A percentile compares a stretch with the other conserved stretches of the same genome.
Conservation (phyloP, 139 green algal genomes). For the Micractinium conductrix region DNA sequence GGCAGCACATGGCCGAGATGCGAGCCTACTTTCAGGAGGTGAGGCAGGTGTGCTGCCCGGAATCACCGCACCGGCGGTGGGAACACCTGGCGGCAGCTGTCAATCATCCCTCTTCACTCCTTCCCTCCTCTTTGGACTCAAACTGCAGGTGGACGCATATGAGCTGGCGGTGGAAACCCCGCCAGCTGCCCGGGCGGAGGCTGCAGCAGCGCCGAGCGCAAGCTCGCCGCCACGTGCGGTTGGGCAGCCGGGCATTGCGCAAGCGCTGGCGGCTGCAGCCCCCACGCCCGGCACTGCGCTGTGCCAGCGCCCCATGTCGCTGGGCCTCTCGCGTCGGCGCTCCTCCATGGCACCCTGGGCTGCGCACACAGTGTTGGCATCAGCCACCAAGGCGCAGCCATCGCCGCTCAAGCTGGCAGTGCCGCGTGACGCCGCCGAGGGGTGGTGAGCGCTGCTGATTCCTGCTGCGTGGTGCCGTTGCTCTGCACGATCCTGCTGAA, state of each 20-base stretch:
- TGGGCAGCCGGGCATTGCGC: neutral
- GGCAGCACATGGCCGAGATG: conserved; percentile 36
- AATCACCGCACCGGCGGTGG: too few relatives aligned
- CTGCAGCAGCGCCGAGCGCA: neutral
- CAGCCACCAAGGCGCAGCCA: conserved; percentile 15
- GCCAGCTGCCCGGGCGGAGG: neutral
- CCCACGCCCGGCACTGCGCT: neutral
- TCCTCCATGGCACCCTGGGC: conserved; percentile 34
- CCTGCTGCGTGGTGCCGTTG: neutral
- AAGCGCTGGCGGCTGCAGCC: conserved; percentile 9
- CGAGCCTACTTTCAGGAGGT: conserved; percentile 41
- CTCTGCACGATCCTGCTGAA: too few relatives aligned
- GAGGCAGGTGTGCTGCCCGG: too few relatives aligned
- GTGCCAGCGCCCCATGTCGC: conserved; percentile 24
- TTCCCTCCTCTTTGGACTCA: too few relatives aligned
- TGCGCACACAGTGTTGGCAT: conserved; percentile 15
- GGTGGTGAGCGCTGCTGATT: neutral
- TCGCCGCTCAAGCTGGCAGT: conserved; percentile 8
- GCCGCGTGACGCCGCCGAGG: neutral
- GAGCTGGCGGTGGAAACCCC: conserved; percentile 63
- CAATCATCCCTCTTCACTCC: too few relatives aligned
- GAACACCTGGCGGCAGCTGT: too few relatives aligned
- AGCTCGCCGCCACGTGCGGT: neutral
- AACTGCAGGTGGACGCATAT: conserved; percentile 66
- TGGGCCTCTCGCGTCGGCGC: conserved; percentile 44